A percentile compares a stretch with the other conserved stretches of the same genome.
These are phyloP conservation scores for Melanopsichium pennsylvanicum DNA, from an alignment of 1,284 basidiomycete genomes.

Conservation along the genomic window DNA sequence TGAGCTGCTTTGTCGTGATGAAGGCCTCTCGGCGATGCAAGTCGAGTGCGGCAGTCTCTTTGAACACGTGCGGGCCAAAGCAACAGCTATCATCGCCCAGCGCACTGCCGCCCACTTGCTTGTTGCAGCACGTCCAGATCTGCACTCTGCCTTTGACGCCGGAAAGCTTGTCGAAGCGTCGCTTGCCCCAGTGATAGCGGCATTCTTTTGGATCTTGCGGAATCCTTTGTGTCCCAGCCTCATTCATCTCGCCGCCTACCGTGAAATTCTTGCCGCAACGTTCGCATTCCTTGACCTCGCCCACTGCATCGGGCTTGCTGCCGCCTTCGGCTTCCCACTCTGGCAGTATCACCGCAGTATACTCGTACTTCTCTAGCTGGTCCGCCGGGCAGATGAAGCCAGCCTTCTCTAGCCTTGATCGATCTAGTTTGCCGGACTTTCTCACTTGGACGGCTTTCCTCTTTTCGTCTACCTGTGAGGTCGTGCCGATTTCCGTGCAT, in stretches of 20 bases:
- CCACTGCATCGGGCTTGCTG: constrained; percentile 36
- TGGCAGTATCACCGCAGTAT: constrained; percentile 35
- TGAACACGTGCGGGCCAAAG: constrained; percentile 62
- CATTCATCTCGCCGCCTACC: constrained; percentile 46
- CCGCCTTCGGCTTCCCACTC: constrained; percentile 45
- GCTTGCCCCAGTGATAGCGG: constrained; percentile 56
- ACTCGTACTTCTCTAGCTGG: constrained; percentile 48
- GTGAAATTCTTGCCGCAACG: constrained; percentile 53
- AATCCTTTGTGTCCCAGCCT: constrained; percentile 17
- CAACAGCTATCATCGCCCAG: constrained; percentile 53
- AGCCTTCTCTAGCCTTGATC: constrained; percentile 31
- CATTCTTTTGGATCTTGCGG: constrained; percentile 49
- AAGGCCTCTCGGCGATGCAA: constrained; percentile 57
- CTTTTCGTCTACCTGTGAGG: constrained; percentile 46
- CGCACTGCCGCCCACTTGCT: constrained; percentile 42
- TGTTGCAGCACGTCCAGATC: constrained; percentile 59
- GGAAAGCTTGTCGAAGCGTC: constrained; percentile 40
- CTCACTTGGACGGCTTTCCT: constrained; percentile 19
- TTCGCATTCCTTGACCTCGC: constrained; percentile 52
- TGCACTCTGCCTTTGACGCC: constrained; percentile 31
- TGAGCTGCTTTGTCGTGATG: constrained; percentile 36
- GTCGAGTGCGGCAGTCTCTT: constrained; percentile 47
- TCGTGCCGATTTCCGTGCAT: constrained; percentile 53
- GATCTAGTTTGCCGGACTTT: constrained; percentile 32
- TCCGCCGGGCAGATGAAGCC: constrained; percentile 50